Evolutionary conservation across 768 basidiomycete species (phyloP), one percentile per base, ranked within the genome.

Genomic region (Trametes cinnabarina): DNA sequence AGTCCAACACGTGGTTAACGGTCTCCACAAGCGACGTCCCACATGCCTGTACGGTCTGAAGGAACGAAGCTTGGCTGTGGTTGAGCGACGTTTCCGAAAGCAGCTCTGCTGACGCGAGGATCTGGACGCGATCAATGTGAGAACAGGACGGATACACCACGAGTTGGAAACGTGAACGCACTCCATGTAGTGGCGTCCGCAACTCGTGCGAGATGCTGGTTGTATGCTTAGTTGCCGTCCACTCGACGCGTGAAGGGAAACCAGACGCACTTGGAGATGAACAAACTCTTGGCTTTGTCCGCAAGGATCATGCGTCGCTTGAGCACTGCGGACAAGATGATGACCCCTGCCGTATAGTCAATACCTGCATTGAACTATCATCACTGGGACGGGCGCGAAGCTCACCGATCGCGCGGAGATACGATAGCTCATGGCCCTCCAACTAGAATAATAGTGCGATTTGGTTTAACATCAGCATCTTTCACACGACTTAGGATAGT

Each of bases 1-100:
- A 98, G 70, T 98, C 95, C 25, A 98, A 77, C 5, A 98, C 95
- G 65, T 98, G 95, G 67, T 97, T 97, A 47, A 98, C 94, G 0
- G 94, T 96, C 75, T 98, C 95, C 40, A 95, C 92, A 1, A 98
- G 80, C 1, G 92, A 93, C n/a, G 89, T 95, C 14, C 94, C 94
- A 67, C 94, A 97, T 6, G 92, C 94, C 70, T 94, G 90, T 1
- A 97, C 91, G 0, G 95, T 97, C 68, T 94, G 90, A 48, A 97
- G 74, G 76, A 94, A 96, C 0, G 94, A 92, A 10, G 76, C 69
- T 70, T 98, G 95, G 12, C 86, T 85, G 46, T 89, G 85, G 66
- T 85, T 88, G 30, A 98, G 75, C n/a, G 79, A 67, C 12, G 90
- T 96, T 44, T 96, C 94, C 46, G 82, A 81, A 22, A 98, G 77